Evolutionary conservation across 176 grass and related monocot genomes (phyloP), one percentile per base, ranked within the genome.

Genomic region (Thinopyrum elongatum): DNA sequence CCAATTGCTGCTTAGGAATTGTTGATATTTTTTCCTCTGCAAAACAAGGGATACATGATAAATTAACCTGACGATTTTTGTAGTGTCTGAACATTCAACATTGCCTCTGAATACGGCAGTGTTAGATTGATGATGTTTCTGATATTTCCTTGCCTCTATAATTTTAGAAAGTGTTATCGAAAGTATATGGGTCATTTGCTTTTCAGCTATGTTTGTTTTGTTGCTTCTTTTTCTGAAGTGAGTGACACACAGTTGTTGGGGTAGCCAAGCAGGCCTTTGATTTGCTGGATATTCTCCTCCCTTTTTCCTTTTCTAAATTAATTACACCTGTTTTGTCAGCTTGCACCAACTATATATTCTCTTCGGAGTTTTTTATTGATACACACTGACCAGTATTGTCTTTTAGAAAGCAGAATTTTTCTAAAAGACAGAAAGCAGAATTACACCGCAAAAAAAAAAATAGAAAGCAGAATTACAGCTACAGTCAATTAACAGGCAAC

Each of bases 171-270:
- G 63, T 77, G 30, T 76, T 69, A 85, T 82, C 65, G n/a, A 17
- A 64, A 88, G 86, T 31, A 75, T 78, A 39, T 16, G 70, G 41
- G 55, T 80, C 51, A 55, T 72, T 88, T 81, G 82, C 38, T 77
- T 91, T 90, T 91, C 25, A 55, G 77, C 63, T 55, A 88, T 88
- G 25, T 70, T 88, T 85, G 83, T 33, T 89, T 76, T 83, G 83
- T 26, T 92, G 63, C 33, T 83, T 89, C 58, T 67, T 89, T 89
- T 86, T 68, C 57, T 80, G 73, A 83, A 83, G 74, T 92, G 71
- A 80, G 79, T 58, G 79, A 82, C 86, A 88, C 86, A 85, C 78
- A 65, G 83, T 89, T 82, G 90, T 87, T 87, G 85, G 81, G 86
- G 84, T 34, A 22, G 47, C 74, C 28, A 87, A 91, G 62, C 34